Conservation (phyloP, 2,329 filamentous ascomycete species). For the Scedosporium dehoogii region DNA sequence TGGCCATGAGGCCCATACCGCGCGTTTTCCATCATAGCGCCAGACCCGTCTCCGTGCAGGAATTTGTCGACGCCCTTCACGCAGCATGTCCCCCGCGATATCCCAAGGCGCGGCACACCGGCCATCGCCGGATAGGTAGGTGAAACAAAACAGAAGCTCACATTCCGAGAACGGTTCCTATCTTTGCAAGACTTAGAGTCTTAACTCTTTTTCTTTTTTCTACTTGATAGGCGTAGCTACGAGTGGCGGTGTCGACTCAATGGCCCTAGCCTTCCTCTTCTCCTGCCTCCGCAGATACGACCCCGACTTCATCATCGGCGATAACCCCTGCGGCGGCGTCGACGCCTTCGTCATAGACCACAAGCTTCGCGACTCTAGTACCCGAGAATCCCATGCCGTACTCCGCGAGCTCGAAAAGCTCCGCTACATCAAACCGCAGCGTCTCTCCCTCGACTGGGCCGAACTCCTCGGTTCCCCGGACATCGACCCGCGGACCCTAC, state of each 20-base stretch:
- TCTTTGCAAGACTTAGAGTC: neutral
- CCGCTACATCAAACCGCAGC: conserved; percentile 16
- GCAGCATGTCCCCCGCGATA: conserved; percentile 4
- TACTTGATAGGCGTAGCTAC: conserved; percentile 53
- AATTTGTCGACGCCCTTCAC: conserved; percentile 5
- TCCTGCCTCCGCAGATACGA: conserved; percentile 29
- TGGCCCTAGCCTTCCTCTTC: conserved; percentile 78
- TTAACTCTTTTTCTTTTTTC: neutral
- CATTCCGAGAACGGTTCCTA: neutral
- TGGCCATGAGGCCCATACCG: conserved; percentile 20
- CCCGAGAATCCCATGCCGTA: conserved; percentile 41
- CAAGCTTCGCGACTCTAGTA: conserved; percentile 40
- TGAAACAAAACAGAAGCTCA: neutral
- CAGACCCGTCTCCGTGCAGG: conserved; percentile 21
- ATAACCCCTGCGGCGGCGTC: conserved; percentile 32
- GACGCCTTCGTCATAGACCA: conserved; percentile 48
- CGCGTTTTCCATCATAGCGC: conserved; percentile 25
- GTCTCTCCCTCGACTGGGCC: conserved; percentile 19
- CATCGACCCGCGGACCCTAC: conserved; percentile 25
- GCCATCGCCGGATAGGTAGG: conserved; percentile 4
- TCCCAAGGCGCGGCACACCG: neutral
- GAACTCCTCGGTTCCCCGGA: conserved; percentile 11
- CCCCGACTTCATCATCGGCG: conserved; percentile 28
- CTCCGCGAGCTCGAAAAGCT: conserved; percentile 25
- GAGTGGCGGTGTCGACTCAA: conserved; percentile 94